Percentiles rank a stretch among this genome's conserved stretches.
Evolutionary conservation across 2,329 filamentous ascomycete species (phyloP).

Genomic region (Rugonectria rugulosa): DNA sequence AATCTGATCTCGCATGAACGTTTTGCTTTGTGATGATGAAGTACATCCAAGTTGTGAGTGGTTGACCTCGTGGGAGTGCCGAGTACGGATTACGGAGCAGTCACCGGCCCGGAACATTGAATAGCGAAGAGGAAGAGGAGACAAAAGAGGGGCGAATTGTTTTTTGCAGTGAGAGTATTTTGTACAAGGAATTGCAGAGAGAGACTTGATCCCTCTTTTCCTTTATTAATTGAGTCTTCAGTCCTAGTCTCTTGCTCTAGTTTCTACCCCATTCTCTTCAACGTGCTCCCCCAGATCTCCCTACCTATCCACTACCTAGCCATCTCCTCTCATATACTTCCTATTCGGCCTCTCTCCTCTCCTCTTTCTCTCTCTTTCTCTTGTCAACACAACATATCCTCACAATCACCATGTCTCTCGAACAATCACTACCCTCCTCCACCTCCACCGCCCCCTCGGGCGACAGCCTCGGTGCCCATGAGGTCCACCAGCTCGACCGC

Average conservation of each 20-base stretch:
- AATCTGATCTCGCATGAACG: conserved; percentile 27
- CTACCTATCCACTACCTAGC: neutral
- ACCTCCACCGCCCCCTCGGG: conserved; percentile 30
- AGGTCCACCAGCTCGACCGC: conserved; percentile 45
- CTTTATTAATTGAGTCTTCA: neutral
- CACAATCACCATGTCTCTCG: conserved; percentile 28
- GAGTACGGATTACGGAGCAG: too few species aligned
- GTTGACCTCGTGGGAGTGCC: too few species aligned
- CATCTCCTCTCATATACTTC: neutral
- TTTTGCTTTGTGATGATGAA: conserved; percentile 6
- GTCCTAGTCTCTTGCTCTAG: neutral
- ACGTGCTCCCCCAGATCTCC: neutral
- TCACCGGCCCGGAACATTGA: too few species aligned
- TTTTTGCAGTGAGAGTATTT: neutral
- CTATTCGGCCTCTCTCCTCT: neutral
- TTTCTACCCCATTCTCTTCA: neutral
- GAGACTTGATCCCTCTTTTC: neutral
- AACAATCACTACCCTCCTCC: conserved; percentile 11
- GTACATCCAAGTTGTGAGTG: too few species aligned
- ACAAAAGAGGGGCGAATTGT: neutral
- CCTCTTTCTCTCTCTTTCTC: neutral
- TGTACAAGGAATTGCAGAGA: neutral
- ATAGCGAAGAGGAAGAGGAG: neutral
- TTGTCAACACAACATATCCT: neutral
- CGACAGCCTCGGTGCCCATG: conserved; percentile 32